Conservation (phyloP, 495 filamentous ascomycete species). For the Cairneyella variabilis region DNA sequence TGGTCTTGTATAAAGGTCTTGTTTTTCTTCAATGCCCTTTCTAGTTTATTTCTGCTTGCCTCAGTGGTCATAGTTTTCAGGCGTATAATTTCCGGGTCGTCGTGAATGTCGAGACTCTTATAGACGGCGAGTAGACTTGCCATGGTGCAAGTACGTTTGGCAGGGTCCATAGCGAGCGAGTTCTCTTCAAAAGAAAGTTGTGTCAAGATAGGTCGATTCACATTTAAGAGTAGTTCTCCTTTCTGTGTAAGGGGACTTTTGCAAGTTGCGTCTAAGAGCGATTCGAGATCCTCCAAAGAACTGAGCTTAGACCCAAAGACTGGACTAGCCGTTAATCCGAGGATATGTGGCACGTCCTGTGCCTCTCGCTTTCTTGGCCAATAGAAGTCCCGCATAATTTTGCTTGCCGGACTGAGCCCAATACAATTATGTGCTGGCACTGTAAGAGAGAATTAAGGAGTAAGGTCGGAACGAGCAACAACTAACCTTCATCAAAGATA, state of each 20-base stretch:
- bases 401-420: constrained; percentile 58
- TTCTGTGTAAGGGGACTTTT: constrained; percentile 67
- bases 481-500: constrained; percentile 82
- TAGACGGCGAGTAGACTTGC: constrained; percentile 32
- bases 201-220: constrained; percentile 58
- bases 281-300: constrained; percentile 35
- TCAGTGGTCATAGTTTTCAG: constrained; percentile 45
- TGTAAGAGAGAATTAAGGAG: constrained; percentile 8
- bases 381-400: constrained; percentile 76
- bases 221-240: constrained; percentile 60
- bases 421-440: constrained; percentile 64
- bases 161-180: constrained; percentile 40
- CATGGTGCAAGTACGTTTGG: constrained; percentile 39
- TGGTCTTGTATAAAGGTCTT: constrained; percentile 15
- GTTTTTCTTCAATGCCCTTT: constrained; percentile 27
- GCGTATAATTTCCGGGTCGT: constrained; percentile 56
- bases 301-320: constrained; percentile 51
- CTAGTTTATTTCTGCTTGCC: constrained; percentile 46
- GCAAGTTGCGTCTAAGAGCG: constrained; percentile 7
- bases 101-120: constrained; percentile 48
- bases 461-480: neutral
- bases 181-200: constrained; percentile 33
- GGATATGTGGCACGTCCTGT: constrained; percentile 61
- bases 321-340: constrained; percentile 85
- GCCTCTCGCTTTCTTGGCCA: constrained; percentile 34